These are phyloP conservation scores for Simmondsia chinensis DNA, from an alignment of 148 eudicot species.

Conservation along the genomic window DNA sequence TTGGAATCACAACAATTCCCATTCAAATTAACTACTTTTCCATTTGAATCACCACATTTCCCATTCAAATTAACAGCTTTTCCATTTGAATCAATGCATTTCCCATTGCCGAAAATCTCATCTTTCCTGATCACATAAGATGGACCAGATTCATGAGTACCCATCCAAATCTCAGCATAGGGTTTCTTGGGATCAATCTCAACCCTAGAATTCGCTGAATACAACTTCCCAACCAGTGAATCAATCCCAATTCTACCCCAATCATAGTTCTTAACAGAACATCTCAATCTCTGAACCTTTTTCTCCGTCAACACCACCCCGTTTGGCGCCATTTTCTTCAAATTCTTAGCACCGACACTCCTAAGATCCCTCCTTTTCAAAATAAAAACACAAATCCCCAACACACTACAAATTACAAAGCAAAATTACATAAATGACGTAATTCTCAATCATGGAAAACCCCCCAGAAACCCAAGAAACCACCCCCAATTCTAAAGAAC, in stretches of 20 bases:
- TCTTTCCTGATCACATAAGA: conserved; percentile 35
- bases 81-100: not conserved
- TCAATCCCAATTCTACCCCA: conserved; percentile 70
- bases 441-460: conserved; percentile 4
- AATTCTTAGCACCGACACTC: not conserved
- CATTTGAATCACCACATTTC: conserved; percentile 11
- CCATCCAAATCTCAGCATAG: conserved; percentile 96
- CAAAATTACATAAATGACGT: conserved; percentile 11
- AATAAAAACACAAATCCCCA: conserved; percentile 14
- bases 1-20: conserved; percentile 15
- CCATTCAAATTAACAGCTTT: conserved; percentile 11
- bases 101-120: conserved; percentile 7
- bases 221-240: conserved; percentile 51
- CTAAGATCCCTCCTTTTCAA: conserved; percentile 10
- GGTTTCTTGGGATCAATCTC: conserved; percentile 35
- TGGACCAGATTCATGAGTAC: conserved; percentile 82
- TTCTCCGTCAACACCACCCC: conserved; percentile 8
- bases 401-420: conserved; percentile 10
- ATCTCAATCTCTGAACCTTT: conserved; percentile 38
- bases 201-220: conserved; percentile 33
- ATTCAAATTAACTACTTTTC: conserved; percentile 4
- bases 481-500: not conserved
- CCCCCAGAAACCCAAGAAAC: conserved; percentile 2
- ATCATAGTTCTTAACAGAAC: conserved; percentile 67
- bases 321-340: conserved; percentile 21